Evolutionary conservation across 139 green algal genomes (phyloP).

Genomic region (Ettlia oleoabundans): DNA sequence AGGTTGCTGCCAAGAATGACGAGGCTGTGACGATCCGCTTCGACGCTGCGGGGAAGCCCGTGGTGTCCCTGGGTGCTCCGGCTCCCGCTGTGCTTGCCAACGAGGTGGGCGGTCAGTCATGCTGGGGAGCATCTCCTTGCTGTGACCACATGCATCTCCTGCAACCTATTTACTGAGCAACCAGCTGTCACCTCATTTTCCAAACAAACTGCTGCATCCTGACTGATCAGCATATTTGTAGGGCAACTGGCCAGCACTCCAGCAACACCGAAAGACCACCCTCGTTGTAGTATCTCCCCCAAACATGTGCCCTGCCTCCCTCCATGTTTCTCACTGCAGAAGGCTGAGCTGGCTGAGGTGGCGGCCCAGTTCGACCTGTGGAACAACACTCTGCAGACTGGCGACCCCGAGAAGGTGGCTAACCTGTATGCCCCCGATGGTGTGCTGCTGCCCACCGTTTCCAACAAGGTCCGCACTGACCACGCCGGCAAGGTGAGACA

Average conservation of each 20-base stretch:
- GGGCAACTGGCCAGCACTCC: no score
- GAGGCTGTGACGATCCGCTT: background rate
- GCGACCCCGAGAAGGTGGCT: background rate
- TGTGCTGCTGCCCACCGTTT: background rate
- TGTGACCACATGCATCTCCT: background rate
- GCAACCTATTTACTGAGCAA: background rate
- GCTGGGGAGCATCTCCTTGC: background rate
- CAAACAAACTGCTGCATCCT: no score
- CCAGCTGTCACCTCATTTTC: no score
- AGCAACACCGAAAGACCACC: no score
- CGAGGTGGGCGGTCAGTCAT: background rate
- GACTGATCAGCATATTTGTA: no score
- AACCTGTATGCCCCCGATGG: background rate
- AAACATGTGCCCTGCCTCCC: background rate
- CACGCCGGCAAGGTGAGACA: background rate
- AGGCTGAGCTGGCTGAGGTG: conserved; percentile 6
- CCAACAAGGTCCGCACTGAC: background rate
- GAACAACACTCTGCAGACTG: background rate
- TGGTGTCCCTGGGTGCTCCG: background rate
- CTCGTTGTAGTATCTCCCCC: background rate
- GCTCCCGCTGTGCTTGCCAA: background rate
- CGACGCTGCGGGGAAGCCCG: background rate
- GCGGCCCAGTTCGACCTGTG: background rate
- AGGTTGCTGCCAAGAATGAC: background rate
- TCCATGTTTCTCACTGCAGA: background rate